Conservation (phyloP, 495 filamentous ascomycete genomes). For the Hyaloscypha bicolor region DNA sequence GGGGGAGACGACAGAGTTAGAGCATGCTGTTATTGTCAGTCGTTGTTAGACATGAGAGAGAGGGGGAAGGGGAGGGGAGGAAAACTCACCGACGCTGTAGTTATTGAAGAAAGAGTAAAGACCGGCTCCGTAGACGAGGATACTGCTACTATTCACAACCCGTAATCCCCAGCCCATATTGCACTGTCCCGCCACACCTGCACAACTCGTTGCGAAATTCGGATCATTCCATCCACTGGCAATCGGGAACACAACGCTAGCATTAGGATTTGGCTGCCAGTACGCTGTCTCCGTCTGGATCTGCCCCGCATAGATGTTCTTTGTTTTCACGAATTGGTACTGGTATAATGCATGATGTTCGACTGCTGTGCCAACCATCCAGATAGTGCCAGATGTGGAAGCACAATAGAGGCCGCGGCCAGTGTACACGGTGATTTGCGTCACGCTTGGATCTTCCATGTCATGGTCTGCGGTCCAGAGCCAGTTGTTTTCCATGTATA, state of each 20-base stretch:
- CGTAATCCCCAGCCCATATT: conserved; percentile 38
- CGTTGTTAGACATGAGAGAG: conserved; percentile 38
- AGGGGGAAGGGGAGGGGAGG: not conserved
- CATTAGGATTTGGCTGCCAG: conserved; percentile 68
- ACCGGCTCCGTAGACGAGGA: conserved; percentile 71
- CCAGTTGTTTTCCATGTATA: conserved; percentile 73
- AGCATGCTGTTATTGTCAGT: conserved; percentile 43
- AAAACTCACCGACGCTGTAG: conserved; percentile 35
- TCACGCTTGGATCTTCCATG: conserved; percentile 58
- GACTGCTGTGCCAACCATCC: conserved; percentile 64
- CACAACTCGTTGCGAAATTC: conserved; percentile 47
- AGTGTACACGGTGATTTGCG: conserved; percentile 67
- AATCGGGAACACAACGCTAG: conserved; percentile 55
- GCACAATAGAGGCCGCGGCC: conserved; percentile 70
- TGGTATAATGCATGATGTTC: conserved; percentile 84
- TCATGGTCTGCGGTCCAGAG: conserved; percentile 77
- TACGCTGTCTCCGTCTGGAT: conserved; percentile 86
- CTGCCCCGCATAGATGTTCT: conserved; percentile 70
- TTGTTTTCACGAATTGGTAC: conserved; percentile 72
- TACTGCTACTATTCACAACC: conserved; percentile 56
- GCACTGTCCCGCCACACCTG: conserved; percentile 60
- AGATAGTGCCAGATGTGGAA: conserved; percentile 55
- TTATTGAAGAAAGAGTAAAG: conserved; percentile 78
- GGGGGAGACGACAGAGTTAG: conserved; percentile 34
- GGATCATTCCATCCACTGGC: conserved; percentile 55